These are phyloP conservation scores for Sporobolomyces phaffii DNA, from an alignment of 768 basidiomycete genomes.

Conservation along the genomic window DNA sequence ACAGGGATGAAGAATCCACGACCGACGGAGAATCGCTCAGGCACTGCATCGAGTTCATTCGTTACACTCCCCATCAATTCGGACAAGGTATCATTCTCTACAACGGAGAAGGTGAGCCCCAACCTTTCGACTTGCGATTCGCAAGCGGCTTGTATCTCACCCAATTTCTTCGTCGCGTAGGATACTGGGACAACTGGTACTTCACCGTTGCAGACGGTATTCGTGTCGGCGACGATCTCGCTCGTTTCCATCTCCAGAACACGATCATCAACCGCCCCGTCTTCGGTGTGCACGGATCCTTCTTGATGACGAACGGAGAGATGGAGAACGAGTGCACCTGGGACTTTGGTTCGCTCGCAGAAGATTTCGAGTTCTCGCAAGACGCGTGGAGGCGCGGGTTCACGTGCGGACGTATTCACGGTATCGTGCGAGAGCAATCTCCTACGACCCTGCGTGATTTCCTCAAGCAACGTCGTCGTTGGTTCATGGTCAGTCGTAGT, in stretches of 20 bases:
- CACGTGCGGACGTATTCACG: slow-evolving; percentile 45
- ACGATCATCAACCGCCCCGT: slow-evolving; percentile 43
- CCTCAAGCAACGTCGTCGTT: slow-evolving; percentile 46
- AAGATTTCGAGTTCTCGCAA: slow-evolving; percentile 46
- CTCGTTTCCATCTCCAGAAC: slow-evolving; percentile 46
- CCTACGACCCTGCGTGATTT: slow-evolving; percentile 45
- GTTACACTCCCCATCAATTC: slow-evolving; percentile 45
- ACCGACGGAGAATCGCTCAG: slow-evolving; percentile 44
- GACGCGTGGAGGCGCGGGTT: slow-evolving; percentile 45
- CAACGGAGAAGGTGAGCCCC: slow-evolving; percentile 43
- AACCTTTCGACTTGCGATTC: no score
- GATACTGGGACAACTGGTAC: slow-evolving; percentile 45
- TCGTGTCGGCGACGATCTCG: slow-evolving; percentile 45
- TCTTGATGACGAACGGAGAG: slow-evolving; percentile 45
- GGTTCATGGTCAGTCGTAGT: slow-evolving; percentile 43
- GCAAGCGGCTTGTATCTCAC: no score
- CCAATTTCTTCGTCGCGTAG: not conserved
- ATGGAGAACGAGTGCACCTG: slow-evolving; percentile 46
- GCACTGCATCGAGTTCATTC: slow-evolving; percentile 44
- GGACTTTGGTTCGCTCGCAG: slow-evolving; percentile 45
- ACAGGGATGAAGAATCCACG: slow-evolving; percentile 45
- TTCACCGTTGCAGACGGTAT: slow-evolving; percentile 45
- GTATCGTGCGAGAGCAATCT: slow-evolving; percentile 45
- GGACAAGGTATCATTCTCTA: slow-evolving; percentile 46
- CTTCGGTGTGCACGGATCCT: slow-evolving; percentile 45